A percentile compares a stretch with the other conserved stretches of the same genome.
These are phyloP conservation scores for Triticum aestivum DNA, from an alignment of 176 grass and related monocot species.

Conservation along the genomic window IWGSC_CS_RefSeq_v2.1 NC_057797.1:121080622-121081121, in stretches of 20 bases:
- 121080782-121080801: conserved; percentile 88
- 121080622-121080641: conserved; percentile 75
- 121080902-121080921: conserved; percentile 79
- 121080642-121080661: conserved; percentile 79
- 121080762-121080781: conserved; percentile 92
- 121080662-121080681: conserved; percentile 81
- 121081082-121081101: conserved; percentile 97
- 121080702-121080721: conserved; percentile 97
- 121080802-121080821: conserved; percentile 73
- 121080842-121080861: conserved; percentile 86
- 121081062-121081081: conserved; percentile 72
- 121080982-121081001: conserved; percentile 66
- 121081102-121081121: conserved; percentile 71
- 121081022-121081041: conserved; percentile 60
- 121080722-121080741: conserved; percentile 62
- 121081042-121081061: conserved; percentile 92
- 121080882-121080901: conserved; percentile 50
- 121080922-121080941: conserved; percentile 81
- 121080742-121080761: conserved; percentile 90
- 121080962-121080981: conserved; percentile 86
- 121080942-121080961: conserved; percentile 80
- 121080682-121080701: conserved; percentile 92
- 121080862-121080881: conserved; percentile 71
- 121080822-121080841: conserved; percentile 70
- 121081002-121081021: conserved; percentile 88